phyloP scores from a whole-genome alignment of 2,329 filamentous ascomycete genomes.

The Trichophyton rubrum region DNA sequence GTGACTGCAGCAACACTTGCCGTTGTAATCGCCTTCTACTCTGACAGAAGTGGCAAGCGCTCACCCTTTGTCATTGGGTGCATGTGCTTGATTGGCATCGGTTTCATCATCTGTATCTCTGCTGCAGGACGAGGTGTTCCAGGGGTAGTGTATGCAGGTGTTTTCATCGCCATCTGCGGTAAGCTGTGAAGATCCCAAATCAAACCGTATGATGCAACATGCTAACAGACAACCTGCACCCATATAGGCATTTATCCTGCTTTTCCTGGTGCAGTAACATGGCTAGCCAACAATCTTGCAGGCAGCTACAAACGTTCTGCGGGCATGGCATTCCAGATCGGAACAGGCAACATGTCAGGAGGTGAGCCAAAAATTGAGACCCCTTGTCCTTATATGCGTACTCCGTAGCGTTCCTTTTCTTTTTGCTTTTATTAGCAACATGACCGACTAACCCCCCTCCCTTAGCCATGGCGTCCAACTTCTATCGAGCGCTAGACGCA shows the following conservation, averaged over 20 bases:
- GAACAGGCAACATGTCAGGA: constrained; percentile 42
- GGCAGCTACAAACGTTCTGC: constrained; percentile 46
- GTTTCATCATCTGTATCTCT: constrained; percentile 42
- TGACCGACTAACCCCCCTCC: background rate
- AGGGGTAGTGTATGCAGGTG: constrained; percentile 36
- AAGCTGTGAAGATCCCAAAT: background rate
- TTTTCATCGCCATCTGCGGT: constrained; percentile 37
- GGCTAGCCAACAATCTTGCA: constrained; percentile 47
- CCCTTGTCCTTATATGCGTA: too few relatives aligned
- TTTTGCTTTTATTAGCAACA: background rate
- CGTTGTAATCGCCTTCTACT: constrained; percentile 41
- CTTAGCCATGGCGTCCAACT: constrained; percentile 56
- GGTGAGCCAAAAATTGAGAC: constrained; percentile 15
- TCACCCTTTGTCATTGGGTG: constrained; percentile 45
- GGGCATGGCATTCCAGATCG: constrained; percentile 54
- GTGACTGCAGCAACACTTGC: constrained; percentile 28
- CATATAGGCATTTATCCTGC: constrained; percentile 33
- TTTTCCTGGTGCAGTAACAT: constrained; percentile 40
- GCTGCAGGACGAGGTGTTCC: constrained; percentile 24
- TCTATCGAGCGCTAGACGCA: constrained; percentile 45
- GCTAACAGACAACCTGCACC: constrained; percentile 1
- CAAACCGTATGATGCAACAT: background rate
- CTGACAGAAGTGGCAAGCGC: constrained; percentile 42
- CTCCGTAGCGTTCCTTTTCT: background rate
- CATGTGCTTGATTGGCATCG: constrained; percentile 43